A percentile compares a stretch with the other conserved stretches of the same genome.
Conservation (phyloP, 352 stramenopile species). For the Poterioochromonas sp. region DNA sequence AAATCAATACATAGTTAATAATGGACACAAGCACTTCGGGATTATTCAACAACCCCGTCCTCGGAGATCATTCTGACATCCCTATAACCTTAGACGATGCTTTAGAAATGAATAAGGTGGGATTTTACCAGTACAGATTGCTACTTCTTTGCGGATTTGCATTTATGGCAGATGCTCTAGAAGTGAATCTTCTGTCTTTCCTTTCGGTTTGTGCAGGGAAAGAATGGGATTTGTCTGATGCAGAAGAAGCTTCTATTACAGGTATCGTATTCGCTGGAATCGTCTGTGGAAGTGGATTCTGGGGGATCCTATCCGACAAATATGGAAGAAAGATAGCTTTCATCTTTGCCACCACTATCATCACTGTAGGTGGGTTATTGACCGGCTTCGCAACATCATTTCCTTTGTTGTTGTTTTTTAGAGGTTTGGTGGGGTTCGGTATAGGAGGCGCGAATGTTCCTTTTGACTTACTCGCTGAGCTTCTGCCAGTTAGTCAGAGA, state of each 20-base stretch:
- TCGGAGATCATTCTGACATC: no score
- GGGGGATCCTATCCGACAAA: conserved; percentile 39
- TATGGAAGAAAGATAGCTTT: conserved; percentile 39
- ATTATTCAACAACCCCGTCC: no score
- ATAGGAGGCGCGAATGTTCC: conserved; percentile 25
- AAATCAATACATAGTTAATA: no score
- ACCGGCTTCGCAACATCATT: conserved; percentile 35
- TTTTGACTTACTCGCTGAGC: conserved; percentile 27
- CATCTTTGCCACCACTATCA: conserved; percentile 37
- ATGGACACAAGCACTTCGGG: no score
- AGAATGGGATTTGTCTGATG: neutral
- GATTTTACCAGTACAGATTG: conserved; percentile 4
- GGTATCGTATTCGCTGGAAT: conserved; percentile 37
- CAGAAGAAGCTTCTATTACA: neutral
- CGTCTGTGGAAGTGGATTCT: conserved; percentile 39
- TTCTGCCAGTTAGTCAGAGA: neutral
- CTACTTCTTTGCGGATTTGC: conserved; percentile 4
- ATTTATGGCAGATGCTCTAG: conserved; percentile 24
- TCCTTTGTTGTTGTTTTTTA: conserved; percentile 30
- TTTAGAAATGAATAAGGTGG: neutral
- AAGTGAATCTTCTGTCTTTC: conserved; percentile 25
- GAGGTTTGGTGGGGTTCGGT: conserved; percentile 40
- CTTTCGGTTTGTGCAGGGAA: neutral
- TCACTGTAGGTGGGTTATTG: conserved; percentile 39
- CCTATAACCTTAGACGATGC: neutral